phyloP scores from a whole-genome alignment of 371 early-diverging fungal genomes.

The Mucor piriformis region DNA sequence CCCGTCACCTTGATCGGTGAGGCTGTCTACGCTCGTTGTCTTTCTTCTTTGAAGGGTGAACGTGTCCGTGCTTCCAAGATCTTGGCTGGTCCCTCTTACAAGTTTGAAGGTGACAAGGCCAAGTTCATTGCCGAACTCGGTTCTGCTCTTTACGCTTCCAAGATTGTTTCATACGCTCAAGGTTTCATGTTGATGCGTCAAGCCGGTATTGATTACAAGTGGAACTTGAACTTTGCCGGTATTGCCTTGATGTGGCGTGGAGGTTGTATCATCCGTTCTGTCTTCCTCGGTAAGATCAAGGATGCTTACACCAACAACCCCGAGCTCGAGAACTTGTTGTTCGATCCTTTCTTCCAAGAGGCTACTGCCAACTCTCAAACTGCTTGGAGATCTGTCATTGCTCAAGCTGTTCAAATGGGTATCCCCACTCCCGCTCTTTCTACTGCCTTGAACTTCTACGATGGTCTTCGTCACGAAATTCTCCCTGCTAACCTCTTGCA shows the following conservation, averaged over 20 bases:
- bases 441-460: slow-evolving; percentile 95
- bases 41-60: slow-evolving; percentile 95
- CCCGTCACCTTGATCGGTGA: slow-evolving; percentile 97
- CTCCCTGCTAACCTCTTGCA: slow-evolving; percentile 98
- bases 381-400: slow-evolving; percentile 90
- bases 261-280: slow-evolving; percentile 98
- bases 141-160: slow-evolving; percentile 94
- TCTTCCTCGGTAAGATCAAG: slow-evolving; percentile 96
- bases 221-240: slow-evolving; percentile 95
- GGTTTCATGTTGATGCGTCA: slow-evolving; percentile 99
- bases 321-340: slow-evolving; percentile 83
- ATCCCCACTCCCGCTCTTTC: slow-evolving; percentile 92
- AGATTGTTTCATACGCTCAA: slow-evolving; percentile 98
- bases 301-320: slow-evolving; percentile 89
- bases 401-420: slow-evolving; percentile 82
- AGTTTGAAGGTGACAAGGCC: slow-evolving; percentile 85
- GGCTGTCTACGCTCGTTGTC: slow-evolving; percentile 96
- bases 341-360: slow-evolving; percentile 94
- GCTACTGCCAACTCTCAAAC: slow-evolving; percentile 84
- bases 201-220: slow-evolving; percentile 89
- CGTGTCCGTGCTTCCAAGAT: slow-evolving; percentile 89
- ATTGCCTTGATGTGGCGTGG: slow-evolving; percentile 99
- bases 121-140: slow-evolving; percentile 86
- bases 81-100: slow-evolving; percentile 72
- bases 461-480: slow-evolving; percentile 89